Evolutionary conservation across 176 grass and related monocot genomes (phyloP).

Genomic region (Saccharum spontaneum): DNA sequence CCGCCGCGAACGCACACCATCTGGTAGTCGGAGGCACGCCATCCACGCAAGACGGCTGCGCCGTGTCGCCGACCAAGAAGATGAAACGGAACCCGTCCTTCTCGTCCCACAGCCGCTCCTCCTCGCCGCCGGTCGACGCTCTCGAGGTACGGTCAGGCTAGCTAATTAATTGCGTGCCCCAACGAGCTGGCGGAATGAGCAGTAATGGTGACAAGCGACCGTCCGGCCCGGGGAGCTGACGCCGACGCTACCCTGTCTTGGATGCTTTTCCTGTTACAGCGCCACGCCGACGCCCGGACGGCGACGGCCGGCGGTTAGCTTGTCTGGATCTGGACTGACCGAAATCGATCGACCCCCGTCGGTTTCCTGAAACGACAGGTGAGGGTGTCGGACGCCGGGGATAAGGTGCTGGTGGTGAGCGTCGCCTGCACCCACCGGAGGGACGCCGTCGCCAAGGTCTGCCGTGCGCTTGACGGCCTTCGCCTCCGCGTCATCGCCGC

Average conservation of each 20-base stretch:
- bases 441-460: slow-evolving; percentile 51
- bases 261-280: too few species aligned
- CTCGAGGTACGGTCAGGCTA: slow-evolving; percentile 27
- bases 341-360: not conserved
- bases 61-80: slow-evolving; percentile 12
- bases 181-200: not conserved
- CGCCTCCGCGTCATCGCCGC: slow-evolving; percentile 47
- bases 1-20: not conserved
- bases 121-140: slow-evolving; percentile 37
- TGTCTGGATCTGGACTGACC: not conserved
- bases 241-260: too few species aligned
- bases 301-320: not conserved
- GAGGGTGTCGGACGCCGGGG: slow-evolving; percentile 35
- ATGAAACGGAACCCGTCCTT: not conserved
- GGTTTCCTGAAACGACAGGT: slow-evolving; percentile 37
- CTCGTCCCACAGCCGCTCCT: not conserved
- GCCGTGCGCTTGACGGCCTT: slow-evolving; percentile 47
- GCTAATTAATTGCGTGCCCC: not conserved
- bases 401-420: slow-evolving; percentile 44
- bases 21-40: not conserved
- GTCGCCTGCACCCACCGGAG: slow-evolving; percentile 49
- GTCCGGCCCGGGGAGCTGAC: not conserved
- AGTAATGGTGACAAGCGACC: not conserved
- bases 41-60: not conserved
- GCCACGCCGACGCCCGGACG: not conserved